These are phyloP conservation scores for Porogramme epimiltina DNA, from an alignment of 1,284 basidiomycete genomes.

Conservation along the genomic window DNA sequence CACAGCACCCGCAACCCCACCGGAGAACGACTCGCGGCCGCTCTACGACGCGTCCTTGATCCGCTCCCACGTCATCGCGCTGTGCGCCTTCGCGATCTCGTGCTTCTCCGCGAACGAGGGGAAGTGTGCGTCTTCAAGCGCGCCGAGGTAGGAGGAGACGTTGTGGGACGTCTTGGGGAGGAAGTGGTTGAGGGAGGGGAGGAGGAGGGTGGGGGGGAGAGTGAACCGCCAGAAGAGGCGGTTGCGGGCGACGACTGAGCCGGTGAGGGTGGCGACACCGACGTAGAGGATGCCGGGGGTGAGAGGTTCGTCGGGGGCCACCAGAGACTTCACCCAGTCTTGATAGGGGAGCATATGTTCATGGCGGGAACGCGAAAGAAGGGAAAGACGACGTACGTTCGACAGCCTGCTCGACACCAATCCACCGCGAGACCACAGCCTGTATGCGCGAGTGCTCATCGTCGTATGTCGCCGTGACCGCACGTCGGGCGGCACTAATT, in stretches of 20 bases:
- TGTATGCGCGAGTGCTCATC: slow-evolving; percentile 64
- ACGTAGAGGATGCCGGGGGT: slow-evolving; percentile 90
- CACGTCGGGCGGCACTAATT: slow-evolving; percentile 67
- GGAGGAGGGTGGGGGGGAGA: slow-evolving; percentile 73
- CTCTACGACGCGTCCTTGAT: slow-evolving; percentile 29
- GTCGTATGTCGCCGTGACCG: slow-evolving; percentile 53
- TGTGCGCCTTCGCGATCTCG: too few relatives aligned
- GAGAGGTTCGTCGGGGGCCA: slow-evolving; percentile 78
- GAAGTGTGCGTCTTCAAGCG: slow-evolving; percentile 70
- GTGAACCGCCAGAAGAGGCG: slow-evolving; percentile 70
- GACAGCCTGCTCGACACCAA: slow-evolving; percentile 77
- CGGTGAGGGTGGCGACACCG: slow-evolving; percentile 84
- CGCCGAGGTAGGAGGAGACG: slow-evolving; percentile 63
- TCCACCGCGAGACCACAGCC: slow-evolving; percentile 83
- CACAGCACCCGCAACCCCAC: slow-evolving; percentile 51
- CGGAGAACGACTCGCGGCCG: slow-evolving; percentile 41
- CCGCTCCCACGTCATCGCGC: slow-evolving; percentile 50
- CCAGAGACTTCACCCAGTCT: too few relatives aligned
- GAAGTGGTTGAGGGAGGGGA: slow-evolving; percentile 74
- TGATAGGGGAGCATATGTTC: too few relatives aligned
- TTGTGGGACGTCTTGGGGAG: slow-evolving; percentile 79
- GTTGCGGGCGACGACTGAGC: slow-evolving; percentile 83
- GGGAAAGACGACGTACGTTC: too few relatives aligned
- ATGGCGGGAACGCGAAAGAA: too few relatives aligned
- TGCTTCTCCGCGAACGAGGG: slow-evolving; percentile 75